phyloP scores from a whole-genome alignment of 768 basidiomycete species.

The Trametes sanguinea region DNA sequence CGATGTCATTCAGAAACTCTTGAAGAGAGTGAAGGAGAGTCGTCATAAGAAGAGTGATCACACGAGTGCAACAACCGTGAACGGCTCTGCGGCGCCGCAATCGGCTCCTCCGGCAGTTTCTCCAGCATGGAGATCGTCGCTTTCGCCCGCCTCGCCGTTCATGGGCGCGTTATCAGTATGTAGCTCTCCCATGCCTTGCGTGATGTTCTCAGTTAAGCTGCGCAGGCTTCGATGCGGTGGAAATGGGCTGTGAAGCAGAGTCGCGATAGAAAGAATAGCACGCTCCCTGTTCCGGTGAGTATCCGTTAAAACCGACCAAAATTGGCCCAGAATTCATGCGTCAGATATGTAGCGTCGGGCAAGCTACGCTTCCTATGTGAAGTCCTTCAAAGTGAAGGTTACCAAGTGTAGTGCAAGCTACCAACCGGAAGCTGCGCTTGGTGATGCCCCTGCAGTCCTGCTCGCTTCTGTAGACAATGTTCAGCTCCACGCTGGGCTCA shows the following conservation, averaged over 20 bases:
- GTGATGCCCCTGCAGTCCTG: slow-evolving; percentile 38
- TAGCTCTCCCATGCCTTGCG: background rate
- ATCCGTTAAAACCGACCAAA: background rate
- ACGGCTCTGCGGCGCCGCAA: background rate
- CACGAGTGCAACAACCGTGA: background rate
- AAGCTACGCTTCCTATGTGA: slow-evolving; percentile 48
- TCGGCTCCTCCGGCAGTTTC: background rate
- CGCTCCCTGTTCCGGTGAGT: slow-evolving; percentile 18
- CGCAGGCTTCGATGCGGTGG: slow-evolving; percentile 50
- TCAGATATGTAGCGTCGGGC: background rate
- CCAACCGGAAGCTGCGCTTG: slow-evolving; percentile 35
- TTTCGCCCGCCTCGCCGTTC: slow-evolving; percentile 29
- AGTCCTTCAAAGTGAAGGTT: slow-evolving; percentile 45
- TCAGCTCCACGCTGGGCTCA: slow-evolving; percentile 45
- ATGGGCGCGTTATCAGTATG: slow-evolving; percentile 40
- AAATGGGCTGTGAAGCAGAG: slow-evolving; percentile 42
- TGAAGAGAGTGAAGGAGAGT: slow-evolving; percentile 25
- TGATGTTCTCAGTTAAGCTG: background rate
- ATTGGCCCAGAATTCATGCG: too few species aligned
- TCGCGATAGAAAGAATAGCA: slow-evolving; percentile 28
- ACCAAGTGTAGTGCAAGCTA: slow-evolving; percentile 48
- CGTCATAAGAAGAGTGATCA: background rate
- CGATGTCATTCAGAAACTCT: slow-evolving; percentile 40
- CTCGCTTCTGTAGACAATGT: slow-evolving; percentile 45
- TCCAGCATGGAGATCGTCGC: slow-evolving; percentile 24